Conservation (phyloP, 352 stramenopile genomes). For the Phytopythium helicoides region DNA sequence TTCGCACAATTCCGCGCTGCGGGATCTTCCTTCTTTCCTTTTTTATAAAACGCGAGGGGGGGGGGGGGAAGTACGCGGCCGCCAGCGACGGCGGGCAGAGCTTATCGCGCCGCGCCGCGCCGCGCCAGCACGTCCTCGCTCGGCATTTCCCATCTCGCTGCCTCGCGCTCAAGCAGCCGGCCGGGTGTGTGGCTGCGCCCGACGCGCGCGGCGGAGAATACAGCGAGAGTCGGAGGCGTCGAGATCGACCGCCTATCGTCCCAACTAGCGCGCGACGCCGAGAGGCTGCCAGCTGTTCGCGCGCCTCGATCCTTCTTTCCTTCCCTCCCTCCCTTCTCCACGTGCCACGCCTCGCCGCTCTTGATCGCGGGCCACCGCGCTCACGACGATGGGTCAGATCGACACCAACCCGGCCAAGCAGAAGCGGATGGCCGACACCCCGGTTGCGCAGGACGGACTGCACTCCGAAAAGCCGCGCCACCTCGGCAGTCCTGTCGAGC, state of each 20-base stretch:
- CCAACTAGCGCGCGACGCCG: constrained; percentile 1
- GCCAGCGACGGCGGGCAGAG: too few relatives aligned
- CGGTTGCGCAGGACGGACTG: constrained; percentile 7
- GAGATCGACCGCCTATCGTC: background rate
- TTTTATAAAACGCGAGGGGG: background rate
- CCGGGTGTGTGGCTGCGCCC: background rate
- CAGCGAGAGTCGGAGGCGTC: constrained; percentile 4
- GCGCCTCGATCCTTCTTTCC: background rate
- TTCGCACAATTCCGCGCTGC: background rate
- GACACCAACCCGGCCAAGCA: constrained; percentile 44
- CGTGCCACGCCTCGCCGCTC: background rate
- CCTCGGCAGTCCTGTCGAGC: constrained; percentile 42
- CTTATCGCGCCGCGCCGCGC: too few relatives aligned
- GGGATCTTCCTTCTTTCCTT: background rate
- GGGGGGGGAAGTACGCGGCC: constrained; percentile 1
- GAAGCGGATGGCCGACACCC: constrained; percentile 6
- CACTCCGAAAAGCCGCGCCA: constrained; percentile 35
- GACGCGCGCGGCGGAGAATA: constrained; percentile 1
- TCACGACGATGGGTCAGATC: constrained; percentile 28
- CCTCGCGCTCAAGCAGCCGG: constrained; percentile 4
- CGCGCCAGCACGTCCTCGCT: too few relatives aligned
- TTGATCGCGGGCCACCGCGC: background rate
- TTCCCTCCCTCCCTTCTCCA: background rate
- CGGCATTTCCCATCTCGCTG: constrained; percentile 6
- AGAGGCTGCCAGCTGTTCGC: background rate